These are phyloP conservation scores for Fusarium verticillioides DNA, from an alignment of 2,329 filamentous ascomycete genomes.

Conservation along the genomic window DNA sequence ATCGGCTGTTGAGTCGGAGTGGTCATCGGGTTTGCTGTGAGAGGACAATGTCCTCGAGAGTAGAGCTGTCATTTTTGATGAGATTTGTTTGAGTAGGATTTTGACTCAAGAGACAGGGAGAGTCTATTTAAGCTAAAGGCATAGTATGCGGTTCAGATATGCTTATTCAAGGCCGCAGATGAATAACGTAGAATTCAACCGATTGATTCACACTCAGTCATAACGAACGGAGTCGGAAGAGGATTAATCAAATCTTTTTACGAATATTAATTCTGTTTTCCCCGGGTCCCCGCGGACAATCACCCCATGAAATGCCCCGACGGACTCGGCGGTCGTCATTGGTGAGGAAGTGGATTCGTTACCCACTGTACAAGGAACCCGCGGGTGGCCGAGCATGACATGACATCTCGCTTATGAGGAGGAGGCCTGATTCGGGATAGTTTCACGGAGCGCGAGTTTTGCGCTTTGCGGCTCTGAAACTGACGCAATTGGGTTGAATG, in stretches of 20 bases:
- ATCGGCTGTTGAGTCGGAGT: conserved; percentile 11
- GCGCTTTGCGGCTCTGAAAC: background rate
- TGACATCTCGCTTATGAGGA: conserved; percentile 21
- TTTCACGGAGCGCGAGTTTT: background rate
- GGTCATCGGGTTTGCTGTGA: background rate
- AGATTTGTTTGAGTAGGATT: no score
- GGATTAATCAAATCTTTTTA: background rate
- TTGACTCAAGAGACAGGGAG: background rate
- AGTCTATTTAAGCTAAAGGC: background rate
- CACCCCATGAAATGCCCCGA: conserved; percentile 1
- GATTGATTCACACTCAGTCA: background rate
- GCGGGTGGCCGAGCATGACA: conserved; percentile 18
- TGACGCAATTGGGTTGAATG: background rate
- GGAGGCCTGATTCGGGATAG: conserved; percentile 3
- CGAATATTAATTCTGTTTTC: background rate
- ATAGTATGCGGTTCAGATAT: background rate
- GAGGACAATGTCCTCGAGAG: background rate
- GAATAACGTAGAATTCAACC: background rate
- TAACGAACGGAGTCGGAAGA: background rate
- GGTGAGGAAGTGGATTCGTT: background rate
- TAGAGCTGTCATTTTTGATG: no score
- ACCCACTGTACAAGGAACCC: conserved; percentile 6
- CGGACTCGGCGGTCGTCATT: conserved; percentile 11
- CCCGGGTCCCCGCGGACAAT: background rate
- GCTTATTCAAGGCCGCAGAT: background rate